Percentiles rank a stretch among this genome's conserved stretches.
These are phyloP conservation scores for Bothriochloa decipiens DNA, from an alignment of 176 grass and related monocot species.

Conservation along the genomic window DNA sequence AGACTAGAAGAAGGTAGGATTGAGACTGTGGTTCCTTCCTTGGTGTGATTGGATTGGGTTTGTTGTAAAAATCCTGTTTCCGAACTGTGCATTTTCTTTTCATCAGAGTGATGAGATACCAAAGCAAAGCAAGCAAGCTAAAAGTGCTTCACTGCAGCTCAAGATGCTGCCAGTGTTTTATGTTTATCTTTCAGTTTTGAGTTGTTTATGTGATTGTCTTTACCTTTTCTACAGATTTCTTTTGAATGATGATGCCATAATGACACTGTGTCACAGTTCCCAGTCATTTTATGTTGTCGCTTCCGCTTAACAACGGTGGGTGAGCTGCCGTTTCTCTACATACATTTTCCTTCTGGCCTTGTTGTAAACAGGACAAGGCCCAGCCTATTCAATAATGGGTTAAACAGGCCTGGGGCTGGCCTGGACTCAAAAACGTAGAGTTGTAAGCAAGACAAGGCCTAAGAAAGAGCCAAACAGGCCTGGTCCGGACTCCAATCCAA, in stretches of 20 bases:
- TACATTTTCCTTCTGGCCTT: too few relatives aligned
- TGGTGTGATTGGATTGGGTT: neutral
- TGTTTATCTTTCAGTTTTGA: neutral
- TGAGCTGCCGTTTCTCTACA: too few relatives aligned
- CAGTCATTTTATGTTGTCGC: too few relatives aligned
- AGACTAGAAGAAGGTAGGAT: neutral
- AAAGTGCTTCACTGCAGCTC: neutral
- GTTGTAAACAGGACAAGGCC: too few relatives aligned
- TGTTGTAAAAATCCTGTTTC: neutral
- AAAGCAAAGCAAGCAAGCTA: neutral
- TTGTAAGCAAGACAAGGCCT: neutral
- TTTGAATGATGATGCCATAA: too few relatives aligned
- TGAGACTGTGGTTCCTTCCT: neutral
- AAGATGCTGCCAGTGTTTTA: neutral
- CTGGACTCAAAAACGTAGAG: neutral
- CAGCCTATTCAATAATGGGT: too few relatives aligned
- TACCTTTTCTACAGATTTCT: neutral
- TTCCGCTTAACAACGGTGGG: too few relatives aligned
- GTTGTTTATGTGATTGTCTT: neutral
- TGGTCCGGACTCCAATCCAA: neutral
- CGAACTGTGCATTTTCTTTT: neutral
- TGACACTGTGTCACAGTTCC: too few relatives aligned
- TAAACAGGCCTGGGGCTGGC: too few relatives aligned
- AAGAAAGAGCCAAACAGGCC: neutral
- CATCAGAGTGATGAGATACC: neutral